Base-by-base conservation (phyloP, 805 yeast species). In the Pichia manshurica region DNA sequence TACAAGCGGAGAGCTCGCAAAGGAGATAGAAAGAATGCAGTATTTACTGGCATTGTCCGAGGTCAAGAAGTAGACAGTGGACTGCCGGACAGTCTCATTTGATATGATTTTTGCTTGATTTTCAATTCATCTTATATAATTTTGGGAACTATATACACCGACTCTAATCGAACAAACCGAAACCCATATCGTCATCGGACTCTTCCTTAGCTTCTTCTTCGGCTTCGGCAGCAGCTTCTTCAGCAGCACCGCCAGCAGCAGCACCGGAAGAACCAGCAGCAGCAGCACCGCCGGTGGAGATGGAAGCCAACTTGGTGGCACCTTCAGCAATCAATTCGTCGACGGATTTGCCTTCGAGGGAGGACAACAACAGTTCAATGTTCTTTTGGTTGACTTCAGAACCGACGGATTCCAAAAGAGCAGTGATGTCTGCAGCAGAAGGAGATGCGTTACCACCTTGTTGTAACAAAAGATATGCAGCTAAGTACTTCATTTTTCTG, bases 231-330 rank as follows among this genome's bases (percentile, higher is more conserved):
- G 70, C 87, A 61, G 72, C 93, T 52, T 70, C 93, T 52, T 72
- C 95, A 50, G 73, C 93, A 57, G 75, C 88, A 59, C 77, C 85
- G 58, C 79, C 86, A 65, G 78, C 83, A 64, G 83, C 82, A 63
- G 84, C 79, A 60, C 85, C 82, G 66, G 78, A 79, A 66, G 77
- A 79, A 67, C 80, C 75, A 63, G 84, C 72, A 66, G 88, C 80
- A 72, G 93, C 96, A 72, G 96, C 93, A 77, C 96, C 97, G 73
- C 96, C 97, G 67, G 96, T 65, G 74, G 98, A 97, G 60, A 91
- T 95, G 61, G 98, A 82, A 63, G 98, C 95, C 71, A 93, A 87
- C 81, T 93, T 93, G 77, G 84, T 75, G 75, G 85, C 75, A 80
- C 99, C 99, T 77, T 82, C 93, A 65, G 95, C 85, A 65, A 93